Evolutionary conservation across 2,329 filamentous ascomycete genomes (phyloP), one percentile per base, ranked within the genome.

Genomic region (Calonectria fujianensis): DNA sequence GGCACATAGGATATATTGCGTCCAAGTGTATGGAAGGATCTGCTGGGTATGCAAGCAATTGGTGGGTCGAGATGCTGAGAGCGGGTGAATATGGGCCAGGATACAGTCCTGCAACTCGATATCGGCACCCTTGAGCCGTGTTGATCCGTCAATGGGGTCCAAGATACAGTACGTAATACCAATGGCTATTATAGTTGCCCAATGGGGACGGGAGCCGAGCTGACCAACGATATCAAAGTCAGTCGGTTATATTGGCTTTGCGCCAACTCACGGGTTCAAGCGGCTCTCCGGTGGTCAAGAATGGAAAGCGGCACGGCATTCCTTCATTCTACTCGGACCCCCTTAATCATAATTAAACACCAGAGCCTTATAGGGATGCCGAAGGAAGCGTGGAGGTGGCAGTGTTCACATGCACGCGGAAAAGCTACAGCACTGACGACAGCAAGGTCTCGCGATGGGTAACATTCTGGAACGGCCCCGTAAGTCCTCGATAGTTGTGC

Each of bases 311-410:
- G 45, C 35, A 39, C 35, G 14, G 35, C 35, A 27, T 27, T 39
- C 24, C 35, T 39, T 63, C 57, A 37, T 63, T 37, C 27, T 39
- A 48, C 32, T 63, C 29, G 32, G 14, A 27, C 39, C 57, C 57
- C 57, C 57, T 63, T 63, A 63, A 63, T 63, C 57, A 63, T 39
- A 63, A 24, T 63, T 35, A 63, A 63, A 63, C 57, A 41, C 13
- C 57, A 37, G 57, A 63, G 57, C 57, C 57, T 63, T 63, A 63
- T 63, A 63, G 57, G 57, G 57, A 41, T 63, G n/a, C 57, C 57
- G 57, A 63, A 63, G n/a, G 57, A 63, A 63, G n/a, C 57, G 57
- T 41, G 57, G 57, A 63, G 35, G 57, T 63, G 57, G 57, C 57
- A 63, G 35, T 63, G 57, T 63, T 63, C 37, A 37, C 57, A 63